Percentiles rank a stretch among this genome's conserved stretches.
These are phyloP conservation scores for Chiua virens DNA, from an alignment of 768 basidiomycete species.

Conservation along the genomic window DNA sequence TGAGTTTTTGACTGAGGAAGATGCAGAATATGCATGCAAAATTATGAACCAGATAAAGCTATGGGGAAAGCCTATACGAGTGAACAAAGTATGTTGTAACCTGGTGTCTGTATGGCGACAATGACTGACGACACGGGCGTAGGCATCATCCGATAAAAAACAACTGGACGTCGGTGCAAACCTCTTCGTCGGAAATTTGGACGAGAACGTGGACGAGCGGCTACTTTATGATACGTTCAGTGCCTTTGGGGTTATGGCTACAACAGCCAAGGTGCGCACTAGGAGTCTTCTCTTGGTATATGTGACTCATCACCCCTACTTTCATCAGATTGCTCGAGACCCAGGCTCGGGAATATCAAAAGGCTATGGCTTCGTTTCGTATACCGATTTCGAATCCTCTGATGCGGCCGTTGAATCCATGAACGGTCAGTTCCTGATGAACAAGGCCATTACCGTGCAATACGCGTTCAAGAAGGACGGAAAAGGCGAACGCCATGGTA, in stretches of 20 bases:
- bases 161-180: slow-evolving; percentile 98
- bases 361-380: slow-evolving; percentile 97
- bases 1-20: slow-evolving; percentile 98
- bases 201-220: slow-evolving; percentile 93
- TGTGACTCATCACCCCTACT: slow-evolving; percentile 1
- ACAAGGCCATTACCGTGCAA: slow-evolving; percentile 95
- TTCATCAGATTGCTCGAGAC: slow-evolving; percentile 83
- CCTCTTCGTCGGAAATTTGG: slow-evolving; percentile 93
- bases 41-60: slow-evolving; percentile 99
- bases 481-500: slow-evolving; percentile 97
- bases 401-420: slow-evolving; percentile 96
- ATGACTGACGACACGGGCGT: slow-evolving; percentile 11
- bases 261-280: slow-evolving; percentile 71
- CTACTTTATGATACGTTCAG: slow-evolving; percentile 93
- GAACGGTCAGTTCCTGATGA: slow-evolving; percentile 98
- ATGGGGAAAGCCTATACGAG: slow-evolving; percentile 97
- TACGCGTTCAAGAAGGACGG: slow-evolving; percentile 99
- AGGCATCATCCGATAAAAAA: slow-evolving; percentile 98
- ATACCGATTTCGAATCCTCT: slow-evolving; percentile 96
- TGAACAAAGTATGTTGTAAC: slow-evolving; percentile 83
- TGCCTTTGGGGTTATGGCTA: slow-evolving; percentile 91
- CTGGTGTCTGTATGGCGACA: neutral
- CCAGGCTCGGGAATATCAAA: slow-evolving; percentile 82
- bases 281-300: neutral
- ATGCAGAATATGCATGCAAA: slow-evolving; percentile 99